These are phyloP conservation scores for Bassia scoparia DNA, from an alignment of 148 eudicot species.

Conservation along the genomic window DNA sequence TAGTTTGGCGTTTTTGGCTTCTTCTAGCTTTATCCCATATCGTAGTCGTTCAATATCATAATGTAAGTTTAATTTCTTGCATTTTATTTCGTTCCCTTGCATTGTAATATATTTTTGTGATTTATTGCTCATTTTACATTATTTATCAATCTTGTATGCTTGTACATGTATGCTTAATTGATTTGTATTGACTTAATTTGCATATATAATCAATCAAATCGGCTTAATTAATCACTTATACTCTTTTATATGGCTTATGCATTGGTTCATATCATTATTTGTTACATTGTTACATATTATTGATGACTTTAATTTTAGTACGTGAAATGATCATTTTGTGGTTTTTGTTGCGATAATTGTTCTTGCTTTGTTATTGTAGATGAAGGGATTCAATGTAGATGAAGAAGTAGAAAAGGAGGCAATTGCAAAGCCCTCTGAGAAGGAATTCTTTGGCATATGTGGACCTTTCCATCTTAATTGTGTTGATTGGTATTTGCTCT, in stretches of 20 bases:
- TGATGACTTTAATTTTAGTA: too few species aligned
- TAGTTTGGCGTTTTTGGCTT: neutral
- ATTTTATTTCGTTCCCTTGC: neutral
- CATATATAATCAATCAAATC: too few species aligned
- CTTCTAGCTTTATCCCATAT: too few species aligned
- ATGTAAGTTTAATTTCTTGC: neutral
- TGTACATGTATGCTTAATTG: too few species aligned
- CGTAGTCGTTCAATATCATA: too few species aligned
- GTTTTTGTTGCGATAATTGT: neutral
- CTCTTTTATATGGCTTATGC: too few species aligned
- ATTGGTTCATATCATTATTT: too few species aligned
- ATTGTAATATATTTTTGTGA: neutral
- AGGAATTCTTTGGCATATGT: constrained; percentile 33
- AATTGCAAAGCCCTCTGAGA: constrained; percentile 19
- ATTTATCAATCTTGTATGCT: too few species aligned
- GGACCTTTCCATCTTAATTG: constrained; percentile 39
- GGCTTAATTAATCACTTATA: too few species aligned
- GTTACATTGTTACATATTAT: too few species aligned
- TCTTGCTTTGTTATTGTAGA: neutral
- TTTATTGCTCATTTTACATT: too few species aligned
- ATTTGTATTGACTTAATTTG: too few species aligned
- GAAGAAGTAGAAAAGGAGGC: constrained; percentile 2
- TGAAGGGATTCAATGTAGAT: neutral
- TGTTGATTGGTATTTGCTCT: constrained; percentile 41
- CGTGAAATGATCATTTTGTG: neutral